A percentile compares a stretch with the other conserved stretches of the same genome.
Evolutionary conservation across 164 flowering plant genomes (phyloP).

Genomic region (Warburgia ugandensis): DNA sequence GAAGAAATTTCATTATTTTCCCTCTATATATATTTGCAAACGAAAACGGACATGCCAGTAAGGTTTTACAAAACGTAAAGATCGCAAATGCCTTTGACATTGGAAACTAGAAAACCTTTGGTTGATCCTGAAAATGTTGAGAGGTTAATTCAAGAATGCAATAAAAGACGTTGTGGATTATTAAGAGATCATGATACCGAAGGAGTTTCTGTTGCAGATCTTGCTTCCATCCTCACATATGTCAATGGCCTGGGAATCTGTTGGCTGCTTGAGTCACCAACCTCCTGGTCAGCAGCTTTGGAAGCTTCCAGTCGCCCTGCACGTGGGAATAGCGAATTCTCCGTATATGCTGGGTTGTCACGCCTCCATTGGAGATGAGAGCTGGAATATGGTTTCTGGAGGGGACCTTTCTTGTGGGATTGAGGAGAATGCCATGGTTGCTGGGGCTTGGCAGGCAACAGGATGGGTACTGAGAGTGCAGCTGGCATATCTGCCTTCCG

Average conservation of each 20-base stretch:
- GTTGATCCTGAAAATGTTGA: no score
- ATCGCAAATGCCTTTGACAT: background rate
- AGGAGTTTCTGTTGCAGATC: no score
- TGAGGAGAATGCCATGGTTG: conserved; percentile 2
- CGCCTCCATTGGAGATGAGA: conserved; percentile 33
- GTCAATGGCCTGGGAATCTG: no score
- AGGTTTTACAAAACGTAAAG: no score
- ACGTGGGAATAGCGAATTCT: background rate
- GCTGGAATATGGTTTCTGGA: conserved; percentile 13
- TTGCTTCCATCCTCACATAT: background rate
- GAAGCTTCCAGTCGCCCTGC: conserved; percentile 1
- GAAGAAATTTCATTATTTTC: no score
- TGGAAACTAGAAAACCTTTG: background rate
- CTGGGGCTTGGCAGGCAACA: conserved; percentile 7
- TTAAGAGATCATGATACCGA: no score
- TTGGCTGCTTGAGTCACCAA: background rate
- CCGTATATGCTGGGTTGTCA: conserved; percentile 5
- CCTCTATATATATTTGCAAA: no score
- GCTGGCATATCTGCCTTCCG: conserved; percentile 13
- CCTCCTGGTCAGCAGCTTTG: background rate
- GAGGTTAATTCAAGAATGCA: no score
- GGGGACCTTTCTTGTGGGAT: conserved; percentile 2
- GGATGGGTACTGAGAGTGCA: conserved; percentile 1
- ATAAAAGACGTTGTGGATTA: no score
- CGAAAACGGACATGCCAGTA: no score